Evolutionary conservation across 1,139 yeast genomes (phyloP).

Genomic region (Protomyces gravidus): DNA sequence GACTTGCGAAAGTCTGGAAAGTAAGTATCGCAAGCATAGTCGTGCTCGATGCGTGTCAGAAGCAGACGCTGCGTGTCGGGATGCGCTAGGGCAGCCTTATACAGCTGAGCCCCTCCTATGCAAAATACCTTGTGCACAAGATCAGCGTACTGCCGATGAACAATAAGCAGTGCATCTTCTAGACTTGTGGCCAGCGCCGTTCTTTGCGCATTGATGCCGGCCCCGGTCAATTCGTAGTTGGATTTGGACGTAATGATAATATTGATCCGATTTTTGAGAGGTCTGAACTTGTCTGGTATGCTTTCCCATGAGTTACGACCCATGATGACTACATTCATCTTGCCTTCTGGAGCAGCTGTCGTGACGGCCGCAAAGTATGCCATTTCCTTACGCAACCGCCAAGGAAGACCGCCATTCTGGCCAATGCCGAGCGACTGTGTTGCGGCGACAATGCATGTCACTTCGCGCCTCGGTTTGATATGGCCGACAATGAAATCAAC

Average conservation of each 20-base stretch:
- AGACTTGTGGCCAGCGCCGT: conserved; percentile 15
- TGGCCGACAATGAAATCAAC: conserved; percentile 27
- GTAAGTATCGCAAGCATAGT: conserved; percentile 56
- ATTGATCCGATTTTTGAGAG: conserved; percentile 70
- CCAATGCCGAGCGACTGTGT: conserved; percentile 86
- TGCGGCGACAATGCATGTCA: conserved; percentile 64
- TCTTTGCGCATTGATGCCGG: conserved; percentile 11
- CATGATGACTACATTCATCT: conserved; percentile 79
- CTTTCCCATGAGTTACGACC: conserved; percentile 97
- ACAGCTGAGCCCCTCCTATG: conserved; percentile 92
- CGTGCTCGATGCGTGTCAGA: conserved; percentile 62
- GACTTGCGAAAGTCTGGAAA: conserved; percentile 41
- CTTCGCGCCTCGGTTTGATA: conserved; percentile 23
- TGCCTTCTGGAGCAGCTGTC: conserved; percentile 39
- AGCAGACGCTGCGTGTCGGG: conserved; percentile 54
- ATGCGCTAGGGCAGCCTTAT: conserved; percentile 52
- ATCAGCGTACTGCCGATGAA: conserved; percentile 20
- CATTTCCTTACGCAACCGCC: conserved; percentile 83
- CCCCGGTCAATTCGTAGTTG: conserved; percentile 10
- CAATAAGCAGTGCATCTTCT: conserved; percentile 16
- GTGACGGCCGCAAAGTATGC: conserved; percentile 77
- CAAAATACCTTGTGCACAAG: conserved; percentile 51
- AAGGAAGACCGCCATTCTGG: conserved; percentile 71
- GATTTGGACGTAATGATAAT: conserved; percentile 55
- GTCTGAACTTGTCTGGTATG: conserved; percentile 77